Base-by-base conservation (phyloP, 768 basidiomycete species). In the Termitomyces sp. region DNA sequence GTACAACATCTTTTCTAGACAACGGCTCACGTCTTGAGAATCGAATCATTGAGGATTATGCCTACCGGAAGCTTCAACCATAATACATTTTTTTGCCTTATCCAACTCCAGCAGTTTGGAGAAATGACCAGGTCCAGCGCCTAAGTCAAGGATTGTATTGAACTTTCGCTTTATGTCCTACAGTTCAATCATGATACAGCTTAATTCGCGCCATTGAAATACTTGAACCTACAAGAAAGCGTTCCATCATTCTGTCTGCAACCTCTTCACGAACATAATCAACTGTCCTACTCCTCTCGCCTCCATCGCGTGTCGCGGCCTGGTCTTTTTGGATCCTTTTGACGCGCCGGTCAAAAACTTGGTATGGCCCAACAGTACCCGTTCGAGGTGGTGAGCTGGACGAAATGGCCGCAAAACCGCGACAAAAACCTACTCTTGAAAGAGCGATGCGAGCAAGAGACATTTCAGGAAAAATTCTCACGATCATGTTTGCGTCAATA, bases 151-250 rank as follows among this genome's bases (percentile, higher is more conserved):
- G 23, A 99, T 77, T 2, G 84, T 79, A 50, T 79, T 75, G 67
- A 95, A 97, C 36, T 83, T 87, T 47, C 88, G 82, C 73, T 91
- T 95, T 64, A 99, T 90, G 71, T 99, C 96, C 96, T 98, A 67
- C 4, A 46, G 46, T 44, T 51, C 28, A 53, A 49, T 43, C 26
- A 61, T 55, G 47, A 32, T 6, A 16, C 6, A 40, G 30, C 58
- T 28, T 56, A 20, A 59, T 51, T 54, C 23, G 16, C 26, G 33
- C 47, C 44, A 53, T 35, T 55, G 52, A 50, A 63, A 44, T 60
- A 40, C 43, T 55, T 46, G 63, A 46, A 58, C 76, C 62, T 68
- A 94, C 96, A 77, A 91, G 72, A 62, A 99, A 83, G 57, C 96
- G 81, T 69, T 98, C 96, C 74, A 93, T 83, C 82, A 98, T 82